Conservation (phyloP, 2,329 filamentous ascomycete genomes). For the Colletotrichum lupini region DNA sequence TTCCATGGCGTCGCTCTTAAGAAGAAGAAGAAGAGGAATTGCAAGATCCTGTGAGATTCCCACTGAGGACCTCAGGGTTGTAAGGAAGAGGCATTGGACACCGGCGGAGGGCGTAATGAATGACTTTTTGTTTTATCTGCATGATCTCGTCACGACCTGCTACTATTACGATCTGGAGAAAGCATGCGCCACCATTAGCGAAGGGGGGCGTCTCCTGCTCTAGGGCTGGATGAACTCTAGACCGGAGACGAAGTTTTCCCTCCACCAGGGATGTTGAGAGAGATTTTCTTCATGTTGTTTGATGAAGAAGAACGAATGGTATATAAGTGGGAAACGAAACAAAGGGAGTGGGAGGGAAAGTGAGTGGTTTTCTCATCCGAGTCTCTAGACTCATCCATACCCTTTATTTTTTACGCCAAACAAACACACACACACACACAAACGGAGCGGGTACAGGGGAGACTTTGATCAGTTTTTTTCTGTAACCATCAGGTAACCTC, state of each 20-base stretch:
- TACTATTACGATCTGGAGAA: slow-evolving; percentile 38
- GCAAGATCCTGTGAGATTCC: slow-evolving; percentile 75
- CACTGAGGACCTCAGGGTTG: slow-evolving; percentile 21
- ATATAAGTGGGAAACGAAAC: slow-evolving; percentile 18
- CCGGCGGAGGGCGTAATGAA: slow-evolving; percentile 37
- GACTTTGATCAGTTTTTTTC: slow-evolving; percentile 22
- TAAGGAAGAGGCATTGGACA: slow-evolving; percentile 24
- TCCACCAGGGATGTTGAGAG: slow-evolving; percentile 18
- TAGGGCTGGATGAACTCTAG: slow-evolving; percentile 35
- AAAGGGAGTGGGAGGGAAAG: slow-evolving; percentile 5
- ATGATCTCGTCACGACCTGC: slow-evolving; percentile 48
- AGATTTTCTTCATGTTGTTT: slow-evolving; percentile 14
- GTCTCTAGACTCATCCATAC: slow-evolving; percentile 32
- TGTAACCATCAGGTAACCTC: slow-evolving; percentile 30
- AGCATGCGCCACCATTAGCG: slow-evolving; percentile 36
- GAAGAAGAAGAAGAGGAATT: slow-evolving; percentile 87
- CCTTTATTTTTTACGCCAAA: slow-evolving; percentile 23
- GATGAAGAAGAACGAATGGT: slow-evolving; percentile 23
- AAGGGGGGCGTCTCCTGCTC: slow-evolving; percentile 32
- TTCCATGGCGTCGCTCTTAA: slow-evolving; percentile 64
- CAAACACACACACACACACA: slow-evolving; percentile 22
- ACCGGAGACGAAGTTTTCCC: slow-evolving; percentile 23
- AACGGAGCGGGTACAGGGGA: slow-evolving; percentile 29
- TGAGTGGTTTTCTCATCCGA: slow-evolving; percentile 23
- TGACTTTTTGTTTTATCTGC: slow-evolving; percentile 38